A percentile compares a stretch with the other conserved stretches of the same genome.
phyloP scores from a whole-genome alignment of 2,329 filamentous ascomycete genomes.

The Moelleriella libera region DNA sequence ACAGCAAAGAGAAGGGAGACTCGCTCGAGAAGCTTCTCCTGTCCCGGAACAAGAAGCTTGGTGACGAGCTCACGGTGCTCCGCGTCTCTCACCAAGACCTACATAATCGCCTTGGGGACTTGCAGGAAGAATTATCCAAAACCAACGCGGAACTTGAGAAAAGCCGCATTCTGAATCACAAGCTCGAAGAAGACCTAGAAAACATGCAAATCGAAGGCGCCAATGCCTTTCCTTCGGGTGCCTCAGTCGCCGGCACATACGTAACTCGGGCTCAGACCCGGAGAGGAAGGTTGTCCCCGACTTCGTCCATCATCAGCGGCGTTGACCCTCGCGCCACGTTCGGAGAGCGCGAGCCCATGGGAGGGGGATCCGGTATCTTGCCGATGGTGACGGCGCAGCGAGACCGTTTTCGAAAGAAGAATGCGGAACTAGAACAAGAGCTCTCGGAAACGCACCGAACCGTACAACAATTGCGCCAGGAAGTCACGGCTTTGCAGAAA shows the following conservation, averaged over 20 bases:
- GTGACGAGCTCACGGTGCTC: slow-evolving; percentile 83
- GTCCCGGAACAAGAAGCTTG: slow-evolving; percentile 89
- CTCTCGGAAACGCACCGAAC: slow-evolving; percentile 71
- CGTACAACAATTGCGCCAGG: slow-evolving; percentile 75
- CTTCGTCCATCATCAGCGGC: slow-evolving; percentile 96
- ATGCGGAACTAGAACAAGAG: slow-evolving; percentile 78
- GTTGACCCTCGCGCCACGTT: slow-evolving; percentile 53
- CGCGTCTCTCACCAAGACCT: slow-evolving; percentile 90
- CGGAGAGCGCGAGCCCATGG: slow-evolving; percentile 45
- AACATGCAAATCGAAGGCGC: slow-evolving; percentile 74
- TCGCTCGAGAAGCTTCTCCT: slow-evolving; percentile 83
- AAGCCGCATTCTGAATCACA: slow-evolving; percentile 70
- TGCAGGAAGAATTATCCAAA: slow-evolving; percentile 72
- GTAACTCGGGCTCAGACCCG: slow-evolving; percentile 48
- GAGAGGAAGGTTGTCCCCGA: slow-evolving; percentile 68
- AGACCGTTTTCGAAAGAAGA: slow-evolving; percentile 96
- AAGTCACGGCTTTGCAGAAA: slow-evolving; percentile 83
- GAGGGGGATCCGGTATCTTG: slow-evolving; percentile 72
- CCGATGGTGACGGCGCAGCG: slow-evolving; percentile 98
- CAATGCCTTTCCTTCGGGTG: slow-evolving; percentile 75
- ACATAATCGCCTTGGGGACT: slow-evolving; percentile 60
- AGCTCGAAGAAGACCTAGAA: slow-evolving; percentile 82
- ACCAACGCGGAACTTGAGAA: slow-evolving; percentile 80
- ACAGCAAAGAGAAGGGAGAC: slow-evolving; percentile 42
- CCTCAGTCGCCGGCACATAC: slow-evolving; percentile 88